Conservation (phyloP, 306 rosid genomes). For the Rosa persica region DNA sequence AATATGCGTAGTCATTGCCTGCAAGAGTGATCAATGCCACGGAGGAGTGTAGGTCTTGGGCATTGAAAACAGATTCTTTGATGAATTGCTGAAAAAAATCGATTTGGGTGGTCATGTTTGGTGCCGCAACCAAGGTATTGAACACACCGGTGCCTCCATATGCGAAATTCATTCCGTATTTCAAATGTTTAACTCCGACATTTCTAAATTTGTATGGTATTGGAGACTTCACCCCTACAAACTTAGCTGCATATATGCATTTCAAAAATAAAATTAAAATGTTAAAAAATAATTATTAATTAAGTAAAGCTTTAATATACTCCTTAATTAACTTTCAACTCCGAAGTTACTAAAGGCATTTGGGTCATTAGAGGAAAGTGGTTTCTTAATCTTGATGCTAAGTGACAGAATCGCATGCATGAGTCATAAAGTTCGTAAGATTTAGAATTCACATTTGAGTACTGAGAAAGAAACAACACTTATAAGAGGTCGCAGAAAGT, state of each 20-base stretch:
- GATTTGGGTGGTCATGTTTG: slow-evolving; percentile 88
- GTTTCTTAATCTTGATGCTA: neutral
- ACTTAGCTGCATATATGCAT: slow-evolving; percentile 46
- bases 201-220: slow-evolving; percentile 62
- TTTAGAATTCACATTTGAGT: neutral
- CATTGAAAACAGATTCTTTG: slow-evolving; percentile 29
- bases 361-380: neutral
- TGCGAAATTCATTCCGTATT: slow-evolving; percentile 83
- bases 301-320: neutral
- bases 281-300: neutral
- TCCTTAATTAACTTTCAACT: neutral
- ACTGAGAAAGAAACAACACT: neutral
- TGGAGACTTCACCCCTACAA: slow-evolving; percentile 72
- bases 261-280: neutral
- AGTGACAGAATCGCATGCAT: neutral
- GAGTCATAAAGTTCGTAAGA: neutral
- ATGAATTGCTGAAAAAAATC: slow-evolving; percentile 44
- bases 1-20: slow-evolving; percentile 72
- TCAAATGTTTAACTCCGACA: slow-evolving; percentile 37
- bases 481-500: neutral
- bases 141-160: slow-evolving; percentile 87
- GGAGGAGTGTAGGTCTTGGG: slow-evolving; percentile 45
- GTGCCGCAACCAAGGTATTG: slow-evolving; percentile 44
- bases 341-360: neutral
- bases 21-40: slow-evolving; percentile 68